Base-by-base conservation (phyloP, 768 basidiomycete species). In the Ramaria rubella region DNA sequence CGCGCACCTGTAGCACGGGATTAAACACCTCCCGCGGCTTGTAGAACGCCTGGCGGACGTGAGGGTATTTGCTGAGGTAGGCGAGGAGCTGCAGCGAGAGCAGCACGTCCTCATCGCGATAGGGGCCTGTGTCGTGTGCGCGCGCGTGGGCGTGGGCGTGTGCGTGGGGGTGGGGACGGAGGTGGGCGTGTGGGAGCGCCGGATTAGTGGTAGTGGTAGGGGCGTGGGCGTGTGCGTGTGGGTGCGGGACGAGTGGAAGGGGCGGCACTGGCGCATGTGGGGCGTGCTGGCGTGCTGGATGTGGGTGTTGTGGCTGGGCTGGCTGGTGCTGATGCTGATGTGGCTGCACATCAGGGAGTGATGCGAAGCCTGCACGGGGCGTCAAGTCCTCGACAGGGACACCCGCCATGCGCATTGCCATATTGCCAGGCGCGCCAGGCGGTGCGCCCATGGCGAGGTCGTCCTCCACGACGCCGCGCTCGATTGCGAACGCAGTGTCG, bases 51-150 rank as follows among this genome's bases (percentile, higher is more conserved):
- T 94, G 86, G 9, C 96, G 78, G 3, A 98, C 95, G 68, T 98
- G 95, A 1, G 96, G 94, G 67, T 99, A 98, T 70, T 99, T 98
- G 73, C 88, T 92, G 17, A 98, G 77, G 67, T 99, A 98, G 3
- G 96, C 96, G 1, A 99, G 79, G 2, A 98, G 83, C 68, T 99
- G 95, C 12, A 99, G 73, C 19, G 87, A 83, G 8, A 94, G 80
- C 1, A 98, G 75, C 0, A 98, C 91, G 60, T 96, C 94, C 64
- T 99, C 95, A 67, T 98, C 94, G 26, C 91, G 81, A 70, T 94
- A 96, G 0, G 87, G 89, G 0, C 87, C 87, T 0, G 71, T 64
- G 23, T 77, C 77, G 1, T 43, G 34, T 6, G 36, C 9, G 24
- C 24, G 23, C 8, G 5, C 31, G 59, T 21, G 46, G n/a, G 27